Percentiles rank a stretch among this genome's conserved stretches.
These are phyloP conservation scores for Xylaria sp. DNA, from an alignment of 2,329 filamentous ascomycete species.

Conservation along the genomic window DNA sequence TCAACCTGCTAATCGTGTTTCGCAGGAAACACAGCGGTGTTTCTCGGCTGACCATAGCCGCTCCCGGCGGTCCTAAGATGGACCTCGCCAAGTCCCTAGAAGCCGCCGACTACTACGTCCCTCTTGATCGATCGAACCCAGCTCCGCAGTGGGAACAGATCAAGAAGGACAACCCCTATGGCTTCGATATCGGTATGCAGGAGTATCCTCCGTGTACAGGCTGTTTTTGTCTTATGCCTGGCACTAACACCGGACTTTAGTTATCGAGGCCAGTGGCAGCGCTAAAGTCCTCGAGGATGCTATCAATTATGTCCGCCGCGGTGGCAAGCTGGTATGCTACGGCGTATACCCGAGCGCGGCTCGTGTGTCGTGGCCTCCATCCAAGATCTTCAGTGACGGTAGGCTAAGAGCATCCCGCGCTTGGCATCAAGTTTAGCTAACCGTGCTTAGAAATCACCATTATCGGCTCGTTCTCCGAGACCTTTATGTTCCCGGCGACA, in stretches of 20 bases:
- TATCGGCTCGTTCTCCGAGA: slow-evolving; percentile 74
- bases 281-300: slow-evolving; percentile 71
- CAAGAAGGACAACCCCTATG: slow-evolving; percentile 69
- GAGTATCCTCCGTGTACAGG: neutral
- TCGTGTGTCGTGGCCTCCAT: slow-evolving; percentile 70
- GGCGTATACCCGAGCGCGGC: slow-evolving; percentile 70
- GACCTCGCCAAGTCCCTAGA: slow-evolving; percentile 66
- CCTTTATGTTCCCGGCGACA: slow-evolving; percentile 69
- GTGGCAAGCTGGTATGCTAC: slow-evolving; percentile 74
- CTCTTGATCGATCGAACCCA: slow-evolving; percentile 60
- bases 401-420: slow-evolving; percentile 10
- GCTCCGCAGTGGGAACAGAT: slow-evolving; percentile 65
- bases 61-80: slow-evolving; percentile 72
- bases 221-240: neutral
- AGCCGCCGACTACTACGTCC: slow-evolving; percentile 59
- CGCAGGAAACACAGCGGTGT: slow-evolving; percentile 62
- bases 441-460: slow-evolving; percentile 67
- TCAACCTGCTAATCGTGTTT: neutral
- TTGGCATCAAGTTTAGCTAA: slow-evolving; percentile 20
- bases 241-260: slow-evolving; percentile 38
- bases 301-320: slow-evolving; percentile 73
- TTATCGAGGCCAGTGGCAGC: slow-evolving; percentile 73
- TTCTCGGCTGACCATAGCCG: slow-evolving; percentile 72
- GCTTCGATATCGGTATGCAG: slow-evolving; percentile 69
- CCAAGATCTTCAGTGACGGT: slow-evolving; percentile 67